Evolutionary conservation across 768 basidiomycete species (phyloP).

Genomic region (Rossbeevera mucosa): DNA sequence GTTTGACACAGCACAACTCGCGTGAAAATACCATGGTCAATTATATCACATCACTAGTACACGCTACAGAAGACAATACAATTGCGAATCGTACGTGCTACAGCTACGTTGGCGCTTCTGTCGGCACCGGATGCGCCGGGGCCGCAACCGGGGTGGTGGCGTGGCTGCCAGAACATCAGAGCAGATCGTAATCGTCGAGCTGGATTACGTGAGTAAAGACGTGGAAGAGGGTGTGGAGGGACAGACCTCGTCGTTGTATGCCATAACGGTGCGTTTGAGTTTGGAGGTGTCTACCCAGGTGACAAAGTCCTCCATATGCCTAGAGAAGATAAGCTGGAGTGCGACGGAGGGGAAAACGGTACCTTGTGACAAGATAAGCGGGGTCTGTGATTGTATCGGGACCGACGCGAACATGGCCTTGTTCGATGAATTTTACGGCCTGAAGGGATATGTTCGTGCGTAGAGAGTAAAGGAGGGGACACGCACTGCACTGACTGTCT

Average conservation of each 20-base stretch:
- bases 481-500: slow-evolving; percentile 90
- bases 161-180: slow-evolving; percentile 37
- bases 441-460: slow-evolving; percentile 30
- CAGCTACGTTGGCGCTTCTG: neutral
- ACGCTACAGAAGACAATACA: neutral
- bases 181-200: slow-evolving; percentile 92
- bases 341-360: slow-evolving; percentile 12
- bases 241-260: slow-evolving; percentile 91
- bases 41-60: neutral
- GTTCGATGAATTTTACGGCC: slow-evolving; percentile 97
- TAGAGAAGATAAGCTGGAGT: slow-evolving; percentile 24
- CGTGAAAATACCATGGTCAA: slow-evolving; percentile 20
- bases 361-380: slow-evolving; percentile 91
- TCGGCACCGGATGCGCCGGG: neutral
- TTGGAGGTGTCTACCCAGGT: slow-evolving; percentile 99
- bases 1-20: slow-evolving; percentile 16
- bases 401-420: slow-evolving; percentile 96
- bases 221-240: neutral
- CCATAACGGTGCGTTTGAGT: slow-evolving; percentile 91
- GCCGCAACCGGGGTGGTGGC: neutral
- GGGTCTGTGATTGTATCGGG: slow-evolving; percentile 96
- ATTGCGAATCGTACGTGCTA: neutral
- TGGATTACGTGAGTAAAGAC: slow-evolving; percentile 31
- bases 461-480: slow-evolving; percentile 1
- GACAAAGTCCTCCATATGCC: slow-evolving; percentile 98